Conservation (phyloP, 257 asterid species). For the Przewalskia tangutica region DNA sequence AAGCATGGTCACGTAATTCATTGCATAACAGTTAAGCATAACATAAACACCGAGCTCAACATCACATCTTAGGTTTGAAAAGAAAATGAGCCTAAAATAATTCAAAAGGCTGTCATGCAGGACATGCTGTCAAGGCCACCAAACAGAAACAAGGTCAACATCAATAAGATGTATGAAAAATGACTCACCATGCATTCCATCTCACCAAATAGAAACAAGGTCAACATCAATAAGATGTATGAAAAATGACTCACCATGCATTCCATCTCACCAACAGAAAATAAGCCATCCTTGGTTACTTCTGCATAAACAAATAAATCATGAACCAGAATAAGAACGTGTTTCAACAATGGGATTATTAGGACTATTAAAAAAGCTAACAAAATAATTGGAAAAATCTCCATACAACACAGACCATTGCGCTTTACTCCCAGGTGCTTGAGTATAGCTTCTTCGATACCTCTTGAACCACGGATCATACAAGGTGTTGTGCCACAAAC, state of each 20-base stretch:
- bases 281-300: slow-evolving; percentile 94
- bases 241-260: slow-evolving; percentile 68
- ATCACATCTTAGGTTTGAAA: background rate
- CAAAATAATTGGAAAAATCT: background rate
- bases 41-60: background rate
- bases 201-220: slow-evolving; percentile 44
- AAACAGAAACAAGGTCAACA: slow-evolving; percentile 7
- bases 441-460: slow-evolving; percentile 76
- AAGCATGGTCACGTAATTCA: background rate
- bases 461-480: slow-evolving; percentile 97
- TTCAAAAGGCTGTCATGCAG: background rate
- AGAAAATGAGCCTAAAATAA: background rate
- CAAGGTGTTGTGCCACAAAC: slow-evolving; percentile 99
- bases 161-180: background rate
- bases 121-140: background rate
- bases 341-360: background rate
- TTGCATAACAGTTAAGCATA: background rate
- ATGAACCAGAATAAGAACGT: background rate
- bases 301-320: slow-evolving; percentile 37
- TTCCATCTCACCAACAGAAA: slow-evolving; percentile 99
- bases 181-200: slow-evolving; percentile 97
- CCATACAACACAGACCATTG: slow-evolving; percentile 49
- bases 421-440: slow-evolving; percentile 93
- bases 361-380: background rate
- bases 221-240: background rate